These are phyloP conservation scores for Gentiana straminea DNA, from an alignment of 257 asterid genomes.

Conservation along the genomic window DNA sequence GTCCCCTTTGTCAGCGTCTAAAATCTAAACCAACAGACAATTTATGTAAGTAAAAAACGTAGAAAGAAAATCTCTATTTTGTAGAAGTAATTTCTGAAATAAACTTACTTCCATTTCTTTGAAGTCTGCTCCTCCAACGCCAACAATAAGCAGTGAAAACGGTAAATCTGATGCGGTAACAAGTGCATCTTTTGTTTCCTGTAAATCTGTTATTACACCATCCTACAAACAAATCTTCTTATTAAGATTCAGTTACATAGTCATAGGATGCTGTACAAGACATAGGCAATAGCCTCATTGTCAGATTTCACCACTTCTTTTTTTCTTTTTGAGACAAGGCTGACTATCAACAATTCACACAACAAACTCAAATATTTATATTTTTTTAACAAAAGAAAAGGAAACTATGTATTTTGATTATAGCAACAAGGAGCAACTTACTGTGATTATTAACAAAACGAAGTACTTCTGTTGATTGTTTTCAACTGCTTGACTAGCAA, in stretches of 20 bases:
- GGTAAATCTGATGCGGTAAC: slow-evolving; percentile 77
- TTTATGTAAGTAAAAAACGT: too few relatives aligned
- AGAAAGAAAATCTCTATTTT: too few relatives aligned
- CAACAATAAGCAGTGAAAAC: slow-evolving; percentile 63
- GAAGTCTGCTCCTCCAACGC: slow-evolving; percentile 80
- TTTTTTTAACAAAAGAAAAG: not conserved
- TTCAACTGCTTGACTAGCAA: slow-evolving; percentile 48
- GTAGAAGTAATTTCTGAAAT: not conserved
- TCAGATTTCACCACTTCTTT: too few relatives aligned
- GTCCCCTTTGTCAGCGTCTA: slow-evolving; percentile 66
- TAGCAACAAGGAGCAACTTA: slow-evolving; percentile 5
- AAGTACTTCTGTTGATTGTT: slow-evolving; percentile 43
- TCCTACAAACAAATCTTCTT: slow-evolving; percentile 28
- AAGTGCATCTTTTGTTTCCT: slow-evolving; percentile 51
- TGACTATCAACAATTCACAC: too few relatives aligned
- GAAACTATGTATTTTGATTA: too few relatives aligned
- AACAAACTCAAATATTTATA: not conserved
- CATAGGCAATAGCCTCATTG: too few relatives aligned
- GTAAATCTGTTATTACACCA: slow-evolving; percentile 59
- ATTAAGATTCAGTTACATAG: not conserved
- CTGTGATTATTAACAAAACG: slow-evolving; percentile 63
- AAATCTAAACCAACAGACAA: slow-evolving; percentile 25
- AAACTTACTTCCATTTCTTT: slow-evolving; percentile 56
- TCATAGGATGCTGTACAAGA: not conserved
- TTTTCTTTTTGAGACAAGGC: too few relatives aligned